These are phyloP conservation scores for Pinus taeda DNA, from an alignment of 75 land plant species.

Conservation along the genomic window DNA sequence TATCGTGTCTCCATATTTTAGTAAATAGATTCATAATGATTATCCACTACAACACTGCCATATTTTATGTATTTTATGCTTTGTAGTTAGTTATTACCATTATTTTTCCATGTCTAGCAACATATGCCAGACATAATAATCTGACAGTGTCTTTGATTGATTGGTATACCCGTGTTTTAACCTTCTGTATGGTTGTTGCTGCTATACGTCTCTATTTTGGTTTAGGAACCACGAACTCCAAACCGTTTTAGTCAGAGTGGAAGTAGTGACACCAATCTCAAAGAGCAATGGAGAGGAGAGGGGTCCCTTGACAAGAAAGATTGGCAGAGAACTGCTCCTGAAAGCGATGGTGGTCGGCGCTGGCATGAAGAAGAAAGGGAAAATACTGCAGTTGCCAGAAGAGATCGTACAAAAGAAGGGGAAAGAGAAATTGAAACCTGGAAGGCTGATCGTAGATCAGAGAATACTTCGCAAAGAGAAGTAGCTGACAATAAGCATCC, in stretches of 20 bases:
- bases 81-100: too few species aligned
- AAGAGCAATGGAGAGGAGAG: constrained; percentile 66
- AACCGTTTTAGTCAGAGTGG: constrained; percentile 24
- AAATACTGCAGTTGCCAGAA: constrained; percentile 55
- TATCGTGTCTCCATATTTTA: too few species aligned
- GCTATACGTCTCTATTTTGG: neutral
- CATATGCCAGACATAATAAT: too few species aligned
- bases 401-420: constrained; percentile 78
- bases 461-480: constrained; percentile 42
- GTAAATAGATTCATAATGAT: too few species aligned
- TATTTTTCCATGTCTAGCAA: too few species aligned
- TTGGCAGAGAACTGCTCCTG: constrained; percentile 61
- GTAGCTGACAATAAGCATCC: constrained; percentile 37
- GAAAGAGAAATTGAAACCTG: constrained; percentile 37
- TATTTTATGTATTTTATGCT: too few species aligned
- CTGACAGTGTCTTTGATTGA: neutral
- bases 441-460: constrained; percentile 52
- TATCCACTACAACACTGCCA: too few species aligned
- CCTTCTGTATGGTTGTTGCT: too few species aligned
- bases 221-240: constrained; percentile 52
- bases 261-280: constrained; percentile 39
- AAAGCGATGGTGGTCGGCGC: constrained; percentile 53
- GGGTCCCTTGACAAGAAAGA: constrained; percentile 81
- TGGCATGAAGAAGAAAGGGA: constrained; percentile 99
- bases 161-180: too few species aligned